Evolutionary conservation across 805 yeast species (phyloP).

Genomic region (Saturnispora zaruensis): DNA sequence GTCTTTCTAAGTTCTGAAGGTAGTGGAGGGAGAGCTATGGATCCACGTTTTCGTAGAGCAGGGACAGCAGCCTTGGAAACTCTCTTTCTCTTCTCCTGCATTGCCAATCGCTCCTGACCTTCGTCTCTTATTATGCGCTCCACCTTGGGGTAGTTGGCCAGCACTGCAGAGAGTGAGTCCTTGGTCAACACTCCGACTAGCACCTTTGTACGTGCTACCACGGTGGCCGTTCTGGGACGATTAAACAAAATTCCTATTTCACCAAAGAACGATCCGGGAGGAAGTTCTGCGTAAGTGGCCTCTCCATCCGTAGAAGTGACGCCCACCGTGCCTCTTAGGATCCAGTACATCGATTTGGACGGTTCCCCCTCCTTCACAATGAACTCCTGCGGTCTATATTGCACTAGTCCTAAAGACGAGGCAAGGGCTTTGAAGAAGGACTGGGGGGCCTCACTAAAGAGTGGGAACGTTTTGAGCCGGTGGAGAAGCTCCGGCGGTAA

Average conservation of each 20-base stretch:
- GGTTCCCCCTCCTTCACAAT: constrained; percentile 66
- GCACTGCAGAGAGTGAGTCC: constrained; percentile 49
- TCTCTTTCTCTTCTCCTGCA: constrained; percentile 54
- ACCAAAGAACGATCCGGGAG: constrained; percentile 66
- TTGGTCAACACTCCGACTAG: constrained; percentile 61
- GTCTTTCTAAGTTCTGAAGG: constrained; percentile 4
- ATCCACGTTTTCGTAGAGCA: constrained; percentile 8
- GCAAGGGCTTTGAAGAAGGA: constrained; percentile 54
- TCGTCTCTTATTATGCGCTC: constrained; percentile 68
- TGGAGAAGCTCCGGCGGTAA: constrained; percentile 50
- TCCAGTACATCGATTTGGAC: constrained; percentile 73
- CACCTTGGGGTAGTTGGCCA: constrained; percentile 54
- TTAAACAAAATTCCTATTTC: constrained; percentile 71
- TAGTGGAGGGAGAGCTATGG: constrained; percentile 7
- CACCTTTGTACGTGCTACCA: constrained; percentile 59
- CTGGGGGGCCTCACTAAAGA: constrained; percentile 59
- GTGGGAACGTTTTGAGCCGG: constrained; percentile 48
- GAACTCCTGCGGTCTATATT: constrained; percentile 59
- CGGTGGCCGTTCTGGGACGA: constrained; percentile 73
- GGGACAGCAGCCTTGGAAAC: constrained; percentile 29
- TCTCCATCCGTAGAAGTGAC: constrained; percentile 75
- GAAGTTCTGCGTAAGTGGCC: constrained; percentile 59
- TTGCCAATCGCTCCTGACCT: constrained; percentile 67
- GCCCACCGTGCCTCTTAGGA: constrained; percentile 64
- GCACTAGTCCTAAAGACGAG: constrained; percentile 47